Conservation (phyloP, 1,284 basidiomycete genomes). For the Leccinum angustisporum region DNA sequence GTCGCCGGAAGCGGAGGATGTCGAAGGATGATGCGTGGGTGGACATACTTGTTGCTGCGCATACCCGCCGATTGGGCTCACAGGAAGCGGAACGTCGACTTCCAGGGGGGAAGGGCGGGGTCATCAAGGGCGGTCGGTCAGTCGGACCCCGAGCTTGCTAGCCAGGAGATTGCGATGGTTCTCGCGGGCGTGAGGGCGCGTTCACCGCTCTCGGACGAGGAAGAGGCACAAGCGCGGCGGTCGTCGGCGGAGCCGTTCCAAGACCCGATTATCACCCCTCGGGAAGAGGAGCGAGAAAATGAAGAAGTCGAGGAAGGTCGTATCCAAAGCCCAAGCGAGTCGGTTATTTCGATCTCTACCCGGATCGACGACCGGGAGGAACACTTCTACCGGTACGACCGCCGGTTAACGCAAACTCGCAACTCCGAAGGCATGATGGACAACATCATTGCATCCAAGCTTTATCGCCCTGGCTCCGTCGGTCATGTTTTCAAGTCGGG, state of each 20-base stretch:
- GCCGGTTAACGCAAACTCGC: conserved; percentile 26
- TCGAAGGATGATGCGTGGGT: conserved; percentile 77
- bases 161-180: conserved; percentile 69
- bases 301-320: conserved; percentile 27
- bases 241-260: conserved; percentile 9
- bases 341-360: conserved; percentile 74
- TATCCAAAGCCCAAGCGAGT: conserved; percentile 41
- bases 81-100: conserved; percentile 53
- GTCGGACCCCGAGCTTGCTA: conserved; percentile 73
- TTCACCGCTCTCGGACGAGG: conserved; percentile 49
- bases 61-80: conserved; percentile 54
- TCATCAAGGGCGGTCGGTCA: conserved; percentile 40
- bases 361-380: conserved; percentile 42
- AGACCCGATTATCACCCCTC: conserved; percentile 12
- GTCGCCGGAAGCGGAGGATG: conserved; percentile 41
- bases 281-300: not conserved
- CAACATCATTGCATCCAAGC: conserved; percentile 98
- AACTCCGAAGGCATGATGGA: conserved; percentile 84
- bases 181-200: conserved; percentile 61
- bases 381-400: conserved; percentile 29
- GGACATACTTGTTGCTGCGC: conserved; percentile 78
- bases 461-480: conserved; percentile 96
- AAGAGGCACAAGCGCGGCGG: conserved; percentile 16
- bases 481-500: conserved; percentile 99
- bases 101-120: conserved; percentile 18